phyloP scores from a whole-genome alignment of 2,329 filamentous ascomycete genomes.

The Verticillium isaacii region DNA sequence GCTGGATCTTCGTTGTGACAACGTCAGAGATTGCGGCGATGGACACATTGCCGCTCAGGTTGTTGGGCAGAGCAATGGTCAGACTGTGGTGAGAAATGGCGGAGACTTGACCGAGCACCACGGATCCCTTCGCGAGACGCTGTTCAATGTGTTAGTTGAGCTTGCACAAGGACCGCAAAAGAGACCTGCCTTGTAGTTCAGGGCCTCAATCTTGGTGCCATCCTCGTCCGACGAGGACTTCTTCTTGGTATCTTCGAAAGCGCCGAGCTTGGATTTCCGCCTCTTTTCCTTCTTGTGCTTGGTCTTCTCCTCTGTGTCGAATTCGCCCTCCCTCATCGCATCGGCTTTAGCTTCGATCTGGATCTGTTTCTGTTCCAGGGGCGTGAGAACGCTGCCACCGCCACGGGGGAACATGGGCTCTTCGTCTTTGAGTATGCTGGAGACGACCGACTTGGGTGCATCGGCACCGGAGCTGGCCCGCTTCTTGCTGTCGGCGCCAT shows the following conservation, averaged over 20 bases:
- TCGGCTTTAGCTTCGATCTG: slow-evolving; percentile 89
- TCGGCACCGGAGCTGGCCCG: slow-evolving; percentile 19
- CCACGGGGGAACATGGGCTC: slow-evolving; percentile 90
- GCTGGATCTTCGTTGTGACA: slow-evolving; percentile 72
- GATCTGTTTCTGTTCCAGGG: slow-evolving; percentile 94
- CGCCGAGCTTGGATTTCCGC: slow-evolving; percentile 36
- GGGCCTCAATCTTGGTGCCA: slow-evolving; percentile 70
- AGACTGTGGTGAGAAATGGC: slow-evolving; percentile 77
- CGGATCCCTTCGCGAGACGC: slow-evolving; percentile 79
- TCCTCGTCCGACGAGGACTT: slow-evolving; percentile 50
- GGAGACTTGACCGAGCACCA: slow-evolving; percentile 82
- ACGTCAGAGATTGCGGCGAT: slow-evolving; percentile 86
- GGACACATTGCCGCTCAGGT: slow-evolving; percentile 82
- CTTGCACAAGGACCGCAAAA: background rate
- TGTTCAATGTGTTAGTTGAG: slow-evolving; percentile 35
- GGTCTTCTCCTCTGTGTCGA: slow-evolving; percentile 44
- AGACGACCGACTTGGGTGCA: slow-evolving; percentile 32
- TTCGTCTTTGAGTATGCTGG: slow-evolving; percentile 60
- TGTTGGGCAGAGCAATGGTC: slow-evolving; percentile 83
- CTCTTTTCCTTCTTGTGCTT: slow-evolving; percentile 40
- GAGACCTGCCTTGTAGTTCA: slow-evolving; percentile 76
- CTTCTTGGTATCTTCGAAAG: slow-evolving; percentile 46
- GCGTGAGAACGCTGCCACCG: slow-evolving; percentile 84
- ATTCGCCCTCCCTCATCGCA: slow-evolving; percentile 73
- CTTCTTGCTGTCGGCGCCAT: slow-evolving; percentile 27